Percentiles rank a stretch among this genome's conserved stretches.
Evolutionary conservation across 208 protist genomes (phyloP).

Genomic region (Wallacemonas sp.): DNA sequence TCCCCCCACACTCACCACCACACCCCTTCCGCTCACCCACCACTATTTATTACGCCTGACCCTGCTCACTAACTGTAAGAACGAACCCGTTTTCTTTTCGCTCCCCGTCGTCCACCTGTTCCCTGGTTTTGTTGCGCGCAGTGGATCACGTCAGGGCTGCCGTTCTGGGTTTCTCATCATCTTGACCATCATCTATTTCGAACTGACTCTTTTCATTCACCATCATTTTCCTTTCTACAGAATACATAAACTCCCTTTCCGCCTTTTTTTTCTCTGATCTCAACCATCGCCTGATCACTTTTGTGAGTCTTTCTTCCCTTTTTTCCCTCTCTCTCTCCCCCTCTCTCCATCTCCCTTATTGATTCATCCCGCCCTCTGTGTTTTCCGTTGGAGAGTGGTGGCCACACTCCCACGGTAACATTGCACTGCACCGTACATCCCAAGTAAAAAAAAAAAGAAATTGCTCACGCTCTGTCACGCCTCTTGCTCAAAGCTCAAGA

Average conservation of each 20-base stretch:
- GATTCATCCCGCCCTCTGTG: neutral
- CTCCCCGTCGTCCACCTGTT: too few species aligned
- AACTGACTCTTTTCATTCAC: too few species aligned
- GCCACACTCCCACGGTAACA: too few species aligned
- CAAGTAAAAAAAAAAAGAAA: neutral
- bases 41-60: neutral
- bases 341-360: neutral
- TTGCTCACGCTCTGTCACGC: too few species aligned
- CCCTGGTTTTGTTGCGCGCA: too few species aligned
- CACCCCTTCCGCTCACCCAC: neutral
- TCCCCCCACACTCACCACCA: neutral
- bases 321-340: neutral
- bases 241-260: constrained; percentile 3
- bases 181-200: too few species aligned
- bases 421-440: neutral
- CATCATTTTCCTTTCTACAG: neutral
- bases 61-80: too few species aligned
- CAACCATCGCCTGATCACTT: neutral
- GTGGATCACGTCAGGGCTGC: too few species aligned
- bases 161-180: too few species aligned
- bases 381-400: too few species aligned
- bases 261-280: neutral
- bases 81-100: too few species aligned
- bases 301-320: neutral
- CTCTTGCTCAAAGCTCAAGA: too few species aligned